Base-by-base conservation (phyloP, 768 basidiomycete genomes). In the Kwoniella mangroviensis region DNA sequence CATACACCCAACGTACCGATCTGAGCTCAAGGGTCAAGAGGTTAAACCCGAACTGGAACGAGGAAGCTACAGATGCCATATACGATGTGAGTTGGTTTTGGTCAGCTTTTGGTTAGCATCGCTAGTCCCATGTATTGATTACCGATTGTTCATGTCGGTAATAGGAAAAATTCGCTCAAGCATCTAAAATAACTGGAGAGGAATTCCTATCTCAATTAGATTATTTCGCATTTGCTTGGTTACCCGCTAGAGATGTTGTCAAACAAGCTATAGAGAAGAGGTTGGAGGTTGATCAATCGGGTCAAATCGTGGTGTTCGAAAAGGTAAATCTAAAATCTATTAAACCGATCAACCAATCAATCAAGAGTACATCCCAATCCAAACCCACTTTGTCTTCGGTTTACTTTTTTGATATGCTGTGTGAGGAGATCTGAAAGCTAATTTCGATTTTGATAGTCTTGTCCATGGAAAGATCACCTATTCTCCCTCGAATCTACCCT, bases 31-130 rank as follows among this genome's bases (percentile, higher is more conserved):
- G 96, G 68, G 91, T 99, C 26, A 89, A 88, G 6, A 85, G 86
- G 75, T 87, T 98, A 59, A 99, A 99, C 83, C 93, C 96, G 3
- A 85, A 89, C 9, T 99, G 96, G 96, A 98, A 98, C 81, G 89
- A 96, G 81, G 81, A 88, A 3, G 81, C 85, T n/a, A 89, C 88
- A 75, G 84, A 90, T n/a, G 80, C 87, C 65, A 85, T 86, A 24
- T 84, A 92, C 53, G 92, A 97, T 84, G 94, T 94, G 82, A 56
- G 90, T n/a, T n/a, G n/a, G n/a, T n/a, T n/a, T n/a, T n/a, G n/a
- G n/a, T n/a, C n/a, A n/a, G n/a, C n/a, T n/a, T n/a, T n/a, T n/a
- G n/a, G n/a, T n/a, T n/a, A n/a, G n/a, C n/a, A n/a, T n/a, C n/a
- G n/a, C n/a, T n/a, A n/a, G n/a, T n/a, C n/a, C n/a, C n/a, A n/a